Percentiles rank a stretch among this genome's conserved stretches.
Evolutionary conservation across 257 asterid genomes (phyloP).

Genomic region (Capsicum pubescens): DNA sequence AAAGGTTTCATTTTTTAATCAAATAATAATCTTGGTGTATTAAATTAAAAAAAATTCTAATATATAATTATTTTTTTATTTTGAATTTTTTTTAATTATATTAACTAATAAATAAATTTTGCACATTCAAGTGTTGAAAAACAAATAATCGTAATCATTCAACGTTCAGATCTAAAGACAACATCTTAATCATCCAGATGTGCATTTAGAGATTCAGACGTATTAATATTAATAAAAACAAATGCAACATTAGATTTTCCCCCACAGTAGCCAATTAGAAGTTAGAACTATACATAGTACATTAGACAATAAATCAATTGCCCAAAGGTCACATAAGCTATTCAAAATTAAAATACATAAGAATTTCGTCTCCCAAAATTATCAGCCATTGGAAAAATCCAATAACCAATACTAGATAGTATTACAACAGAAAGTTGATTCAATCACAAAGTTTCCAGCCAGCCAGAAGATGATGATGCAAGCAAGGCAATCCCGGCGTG

Average conservation of each 20-base stretch:
- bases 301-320: neutral
- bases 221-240: too few relatives aligned
- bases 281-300: neutral
- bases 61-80: too few relatives aligned
- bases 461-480: slow-evolving; percentile 6
- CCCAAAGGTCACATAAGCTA: slow-evolving; percentile 8
- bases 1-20: too few relatives aligned
- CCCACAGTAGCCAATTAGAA: neutral
- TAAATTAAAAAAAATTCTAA: too few relatives aligned
- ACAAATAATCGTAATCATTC: too few relatives aligned
- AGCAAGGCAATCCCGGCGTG: neutral
- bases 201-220: too few relatives aligned
- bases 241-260: neutral
- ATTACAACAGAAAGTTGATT: neutral
- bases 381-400: neutral
- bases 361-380: neutral
- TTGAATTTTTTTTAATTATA: too few relatives aligned
- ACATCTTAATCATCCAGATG: too few relatives aligned
- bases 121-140: too few relatives aligned
- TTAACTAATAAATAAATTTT: too few relatives aligned
- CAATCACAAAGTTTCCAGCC: neutral
- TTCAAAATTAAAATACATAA: neutral
- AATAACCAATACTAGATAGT: slow-evolving; percentile 18
- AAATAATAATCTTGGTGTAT: too few relatives aligned
- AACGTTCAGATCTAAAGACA: too few relatives aligned